Evolutionary conservation across 2,329 filamentous ascomycete genomes (phyloP).

Genomic region (Aspergillus sp.): DNA sequence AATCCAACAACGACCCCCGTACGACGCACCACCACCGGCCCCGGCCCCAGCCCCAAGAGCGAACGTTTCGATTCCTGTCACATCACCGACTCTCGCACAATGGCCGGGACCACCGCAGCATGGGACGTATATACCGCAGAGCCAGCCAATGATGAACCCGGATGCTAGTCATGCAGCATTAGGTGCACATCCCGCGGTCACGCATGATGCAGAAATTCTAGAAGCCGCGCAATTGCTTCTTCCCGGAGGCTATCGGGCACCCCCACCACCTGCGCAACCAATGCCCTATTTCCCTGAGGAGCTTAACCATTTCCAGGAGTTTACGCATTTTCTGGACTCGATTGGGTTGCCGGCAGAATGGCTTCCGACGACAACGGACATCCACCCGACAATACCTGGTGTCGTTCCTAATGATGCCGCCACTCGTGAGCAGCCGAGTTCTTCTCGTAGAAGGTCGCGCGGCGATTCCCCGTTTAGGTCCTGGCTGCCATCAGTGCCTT

Average conservation of each 20-base stretch:
- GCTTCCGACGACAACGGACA: constrained; percentile 21
- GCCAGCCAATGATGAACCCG: constrained; percentile 15
- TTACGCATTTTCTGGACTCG: constrained; percentile 30
- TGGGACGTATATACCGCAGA: constrained; percentile 20
- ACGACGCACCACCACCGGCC: constrained; percentile 8
- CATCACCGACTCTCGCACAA: constrained; percentile 15
- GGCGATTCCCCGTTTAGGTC: constrained; percentile 28
- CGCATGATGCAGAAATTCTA: constrained; percentile 34
- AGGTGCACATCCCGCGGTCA: constrained; percentile 15
- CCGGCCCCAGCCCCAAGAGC: constrained; percentile 8
- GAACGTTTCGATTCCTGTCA: constrained; percentile 16
- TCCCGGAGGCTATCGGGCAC: constrained; percentile 22
- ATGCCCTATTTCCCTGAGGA: constrained; percentile 26
- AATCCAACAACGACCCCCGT: constrained; percentile 7
- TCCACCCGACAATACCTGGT: constrained; percentile 18
- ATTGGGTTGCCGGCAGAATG: constrained; percentile 30
- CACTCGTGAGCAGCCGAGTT: constrained; percentile 17
- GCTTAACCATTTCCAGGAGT: constrained; percentile 30
- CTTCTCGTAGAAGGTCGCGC: constrained; percentile 18
- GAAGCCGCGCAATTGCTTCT: constrained; percentile 29
- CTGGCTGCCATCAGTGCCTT: constrained; percentile 27
- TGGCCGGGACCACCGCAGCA: constrained; percentile 20
- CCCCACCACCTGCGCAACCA: constrained; percentile 16
- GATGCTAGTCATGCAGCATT: constrained; percentile 9
- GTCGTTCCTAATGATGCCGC: constrained; percentile 16